Evolutionary conservation across 1,284 basidiomycete species (phyloP).

Genomic region (Pyrrhoderma noxium): DNA sequence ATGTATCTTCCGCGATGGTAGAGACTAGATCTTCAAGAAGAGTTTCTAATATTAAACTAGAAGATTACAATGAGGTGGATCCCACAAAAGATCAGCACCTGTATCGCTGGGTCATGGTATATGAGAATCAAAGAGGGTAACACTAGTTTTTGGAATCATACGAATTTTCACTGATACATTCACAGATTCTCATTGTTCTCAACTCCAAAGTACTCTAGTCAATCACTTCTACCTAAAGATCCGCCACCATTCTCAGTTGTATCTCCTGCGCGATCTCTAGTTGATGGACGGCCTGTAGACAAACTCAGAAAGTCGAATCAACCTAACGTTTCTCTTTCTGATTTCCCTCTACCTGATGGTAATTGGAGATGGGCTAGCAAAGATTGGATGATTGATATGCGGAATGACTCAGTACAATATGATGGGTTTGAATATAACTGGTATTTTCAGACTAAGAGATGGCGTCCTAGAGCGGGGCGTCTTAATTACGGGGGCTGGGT

Average conservation of each 20-base stretch:
- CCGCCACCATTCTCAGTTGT: slow-evolving; percentile 64
- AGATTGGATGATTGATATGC: slow-evolving; percentile 83
- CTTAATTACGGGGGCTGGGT: slow-evolving; percentile 64
- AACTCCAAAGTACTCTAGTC: slow-evolving; percentile 60
- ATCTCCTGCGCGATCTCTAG: slow-evolving; percentile 29
- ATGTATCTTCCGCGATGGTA: not conserved
- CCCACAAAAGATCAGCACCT: slow-evolving; percentile 11
- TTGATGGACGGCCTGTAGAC: slow-evolving; percentile 2
- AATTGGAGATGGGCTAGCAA: slow-evolving; percentile 74
- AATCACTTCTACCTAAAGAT: slow-evolving; percentile 63
- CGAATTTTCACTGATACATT: slow-evolving; percentile 3
- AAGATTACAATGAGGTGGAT: not conserved
- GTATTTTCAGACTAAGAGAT: slow-evolving; percentile 55
- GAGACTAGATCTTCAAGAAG: not conserved
- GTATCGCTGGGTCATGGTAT: slow-evolving; percentile 70
- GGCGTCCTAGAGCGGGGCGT: slow-evolving; percentile 53
- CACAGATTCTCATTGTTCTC: slow-evolving; percentile 64
- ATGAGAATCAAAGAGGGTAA: slow-evolving; percentile 75
- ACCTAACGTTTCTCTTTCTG: slow-evolving; percentile 47
- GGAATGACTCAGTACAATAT: slow-evolving; percentile 66
- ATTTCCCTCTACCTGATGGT: slow-evolving; percentile 74
- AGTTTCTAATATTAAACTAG: not conserved
- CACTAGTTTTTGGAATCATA: not conserved
- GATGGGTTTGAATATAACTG: slow-evolving; percentile 83
- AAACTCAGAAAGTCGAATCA: slow-evolving; percentile 27